Conservation (phyloP, 176 grass and related monocot genomes). For the Cenchrus fungigraminus region DNA sequence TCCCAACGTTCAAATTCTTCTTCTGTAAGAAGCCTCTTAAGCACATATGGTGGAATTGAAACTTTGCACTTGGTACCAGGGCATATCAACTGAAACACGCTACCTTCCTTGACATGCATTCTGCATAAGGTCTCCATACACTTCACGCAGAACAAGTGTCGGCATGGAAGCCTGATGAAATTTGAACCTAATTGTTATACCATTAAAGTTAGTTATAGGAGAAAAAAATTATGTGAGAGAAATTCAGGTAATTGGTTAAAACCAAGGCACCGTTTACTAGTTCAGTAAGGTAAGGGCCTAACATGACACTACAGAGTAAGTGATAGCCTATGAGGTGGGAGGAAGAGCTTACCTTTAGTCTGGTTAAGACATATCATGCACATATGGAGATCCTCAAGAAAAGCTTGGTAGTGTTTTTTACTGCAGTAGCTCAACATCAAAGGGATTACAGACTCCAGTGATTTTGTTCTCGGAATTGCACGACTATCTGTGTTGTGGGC, state of each 20-base stretch:
- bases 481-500: conserved; percentile 7
- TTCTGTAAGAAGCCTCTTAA: conserved; percentile 53
- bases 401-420: conserved; percentile 43
- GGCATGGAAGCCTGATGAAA: conserved; percentile 43
- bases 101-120: conserved; percentile 56
- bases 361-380: conserved; percentile 58
- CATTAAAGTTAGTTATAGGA: background rate
- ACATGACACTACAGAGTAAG: background rate
- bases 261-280: background rate
- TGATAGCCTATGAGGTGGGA: background rate
- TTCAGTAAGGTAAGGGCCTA: background rate
- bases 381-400: conserved; percentile 52
- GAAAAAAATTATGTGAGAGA: background rate
- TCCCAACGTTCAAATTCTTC: conserved; percentile 65
- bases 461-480: conserved; percentile 39
- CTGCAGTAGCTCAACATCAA: conserved; percentile 48
- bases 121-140: conserved; percentile 54
- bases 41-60: conserved; percentile 50
- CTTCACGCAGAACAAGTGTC: conserved; percentile 39
- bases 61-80: conserved; percentile 50
- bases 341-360: conserved; percentile 26
- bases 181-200: conserved; percentile 45
- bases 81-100: conserved; percentile 57
- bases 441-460: conserved; percentile 50
- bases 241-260: background rate